Conservation (phyloP, 2,329 filamentous ascomycete genomes). For the Fusarium lateritium region DNA sequence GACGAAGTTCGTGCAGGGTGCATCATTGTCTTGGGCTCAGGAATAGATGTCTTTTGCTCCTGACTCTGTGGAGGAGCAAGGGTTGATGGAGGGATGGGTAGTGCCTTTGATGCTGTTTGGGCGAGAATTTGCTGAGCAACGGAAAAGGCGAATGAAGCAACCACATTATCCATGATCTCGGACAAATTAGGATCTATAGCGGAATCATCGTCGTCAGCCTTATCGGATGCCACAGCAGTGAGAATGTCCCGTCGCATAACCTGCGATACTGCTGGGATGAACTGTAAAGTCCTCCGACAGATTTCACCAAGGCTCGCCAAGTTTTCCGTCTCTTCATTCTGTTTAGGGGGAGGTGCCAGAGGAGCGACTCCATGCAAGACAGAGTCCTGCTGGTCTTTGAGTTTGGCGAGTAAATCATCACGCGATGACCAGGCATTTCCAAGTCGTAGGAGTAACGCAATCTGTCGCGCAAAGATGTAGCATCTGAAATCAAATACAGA, state of each 20-base stretch:
- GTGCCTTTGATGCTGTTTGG: conserved; percentile 78
- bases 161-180: conserved; percentile 78
- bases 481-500: conserved; percentile 96
- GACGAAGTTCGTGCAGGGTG: conserved; percentile 77
- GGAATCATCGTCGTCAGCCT: conserved; percentile 54
- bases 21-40: conserved; percentile 79
- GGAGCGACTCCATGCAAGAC: conserved; percentile 71
- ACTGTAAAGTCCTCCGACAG: conserved; percentile 85
- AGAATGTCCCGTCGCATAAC: conserved; percentile 85
- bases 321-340: conserved; percentile 77
- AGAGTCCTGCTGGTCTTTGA: conserved; percentile 73
- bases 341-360: conserved; percentile 62
- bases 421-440: conserved; percentile 79
- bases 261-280: conserved; percentile 84
- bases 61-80: conserved; percentile 62
- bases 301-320: conserved; percentile 87
- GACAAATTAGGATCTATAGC: conserved; percentile 56
- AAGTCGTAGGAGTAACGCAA: conserved; percentile 83
- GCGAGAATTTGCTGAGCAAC: conserved; percentile 82
- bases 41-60: conserved; percentile 74
- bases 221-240: conserved; percentile 67
- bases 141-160: conserved; percentile 84
- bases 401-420: conserved; percentile 73
- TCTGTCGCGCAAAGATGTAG: conserved; percentile 93
- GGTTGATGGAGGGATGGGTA: conserved; percentile 75